Evolutionary conservation across 2,329 filamentous ascomycete species (phyloP).

Genomic region (Boeremia exigua): DNA sequence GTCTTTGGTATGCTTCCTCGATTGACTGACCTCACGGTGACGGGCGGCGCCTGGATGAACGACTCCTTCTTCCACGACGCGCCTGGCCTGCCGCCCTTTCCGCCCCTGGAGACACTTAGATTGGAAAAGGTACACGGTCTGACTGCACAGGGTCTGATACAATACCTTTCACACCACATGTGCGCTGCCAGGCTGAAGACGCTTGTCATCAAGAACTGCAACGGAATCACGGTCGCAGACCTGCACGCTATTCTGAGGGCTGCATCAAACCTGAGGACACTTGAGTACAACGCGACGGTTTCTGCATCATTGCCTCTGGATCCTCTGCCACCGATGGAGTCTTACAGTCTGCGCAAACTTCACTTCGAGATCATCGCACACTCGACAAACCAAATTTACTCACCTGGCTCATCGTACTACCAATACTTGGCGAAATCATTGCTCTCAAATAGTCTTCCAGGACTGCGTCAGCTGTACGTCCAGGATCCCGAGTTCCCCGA

Average conservation of each 20-base stretch:
- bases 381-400: conserved; percentile 61
- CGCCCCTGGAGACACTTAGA: conserved; percentile 74
- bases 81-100: conserved; percentile 73
- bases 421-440: conserved; percentile 85
- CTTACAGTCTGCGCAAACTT: conserved; percentile 71
- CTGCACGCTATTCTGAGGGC: conserved; percentile 67
- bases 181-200: conserved; percentile 68
- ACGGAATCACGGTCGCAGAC: conserved; percentile 69
- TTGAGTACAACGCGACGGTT: conserved; percentile 65
- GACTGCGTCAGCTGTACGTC: conserved; percentile 79
- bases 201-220: conserved; percentile 70
- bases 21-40: conserved; percentile 77
- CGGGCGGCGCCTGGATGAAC: conserved; percentile 71
- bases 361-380: conserved; percentile 81
- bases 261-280: conserved; percentile 64
- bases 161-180: conserved; percentile 66
- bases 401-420: conserved; percentile 71
- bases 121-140: conserved; percentile 74
- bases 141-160: conserved; percentile 72
- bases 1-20: conserved; percentile 71
- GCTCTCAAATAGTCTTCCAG: conserved; percentile 75
- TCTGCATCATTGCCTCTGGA: conserved; percentile 63
- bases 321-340: conserved; percentile 68
- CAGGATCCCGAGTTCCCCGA: conserved; percentile 85
- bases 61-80: conserved; percentile 76